Base-by-base conservation (phyloP, 2,329 filamentous ascomycete genomes). In the Cladosporium sp. region DNA sequence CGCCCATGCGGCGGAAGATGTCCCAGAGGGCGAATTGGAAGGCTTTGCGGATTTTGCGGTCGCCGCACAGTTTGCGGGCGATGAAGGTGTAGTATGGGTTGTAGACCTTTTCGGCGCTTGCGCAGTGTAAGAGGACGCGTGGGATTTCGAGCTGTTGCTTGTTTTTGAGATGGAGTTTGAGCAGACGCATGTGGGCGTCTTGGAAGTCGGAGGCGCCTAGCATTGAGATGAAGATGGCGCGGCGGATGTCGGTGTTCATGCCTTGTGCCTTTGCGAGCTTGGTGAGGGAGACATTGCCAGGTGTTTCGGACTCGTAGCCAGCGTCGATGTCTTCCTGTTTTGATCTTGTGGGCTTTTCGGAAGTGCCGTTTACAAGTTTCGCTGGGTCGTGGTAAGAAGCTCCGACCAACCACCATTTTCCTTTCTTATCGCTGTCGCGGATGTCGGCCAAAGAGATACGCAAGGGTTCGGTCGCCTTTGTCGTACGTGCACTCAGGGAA, bases 401-500 rank as follows among this genome's bases (percentile, higher is more conserved):
- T 45, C 93, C 93, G 4, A 97, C 88, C 16, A 97, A 80, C 93
- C 93, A 98, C 93, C 93, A 98, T 72, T 95, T 96, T 1, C 93
- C 93, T 64, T 85, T 87, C 64, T 86, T 92, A 35, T 92, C 86
- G 0, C 85, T 85, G 54, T 91, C 82, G 55, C 83, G 83, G 45
- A 98, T 88, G 62, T 98, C 93, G 32, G 79, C 76, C 3, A 96
- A 76, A 9, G 86, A 83, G 51, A 96, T 84, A 7, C 88, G 83
- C 53, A 98, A 77, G 3, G 93, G 89, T 53, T 94, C 88, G 3
- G 81, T 85, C 7, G 85, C 83, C 56, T 88, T 89, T 52, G 86
- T 73, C 53, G 75, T 79, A 61, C 80, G 73, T 9, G 74, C 69
- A 63, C 88, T 93, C 32, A 98, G 72, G 3, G 85, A 82, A 2